Percentiles rank a stretch among this genome's conserved stretches.
Conservation (phyloP, 805 yeast genomes). For the Vanderwaltozyma verrucispora region DNA sequence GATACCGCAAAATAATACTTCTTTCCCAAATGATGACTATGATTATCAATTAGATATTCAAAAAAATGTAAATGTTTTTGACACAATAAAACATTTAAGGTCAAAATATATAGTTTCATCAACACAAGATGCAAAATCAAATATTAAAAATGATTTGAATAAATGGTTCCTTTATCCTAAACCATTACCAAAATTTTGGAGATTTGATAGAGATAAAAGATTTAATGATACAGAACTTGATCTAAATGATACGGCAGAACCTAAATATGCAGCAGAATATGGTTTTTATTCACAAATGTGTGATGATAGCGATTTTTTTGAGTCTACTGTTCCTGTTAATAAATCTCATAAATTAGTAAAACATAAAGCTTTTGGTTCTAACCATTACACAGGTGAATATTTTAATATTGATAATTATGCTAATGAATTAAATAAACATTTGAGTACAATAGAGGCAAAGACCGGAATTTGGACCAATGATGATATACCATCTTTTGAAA, state of each 20-base stretch:
- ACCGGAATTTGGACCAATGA: conserved; percentile 1
- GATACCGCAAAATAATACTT: no score
- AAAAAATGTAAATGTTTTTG: conserved; percentile 12
- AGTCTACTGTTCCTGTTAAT: conserved; percentile 3
- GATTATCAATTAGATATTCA: background rate
- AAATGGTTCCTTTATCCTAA: conserved; percentile 78
- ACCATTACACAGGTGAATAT: conserved; percentile 27
- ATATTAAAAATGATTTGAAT: conserved; percentile 56
- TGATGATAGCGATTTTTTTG: conserved; percentile 3
- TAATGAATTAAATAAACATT: conserved; percentile 6
- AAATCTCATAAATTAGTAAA: background rate
- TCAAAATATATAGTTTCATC: conserved; percentile 56
- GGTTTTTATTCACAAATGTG: conserved; percentile 10
- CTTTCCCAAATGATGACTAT: conserved; percentile 17
- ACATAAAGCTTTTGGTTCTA: conserved; percentile 2
- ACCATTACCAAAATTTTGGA: conserved; percentile 42
- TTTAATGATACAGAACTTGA: conserved; percentile 9
- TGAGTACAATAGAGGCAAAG: background rate
- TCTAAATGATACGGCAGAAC: conserved; percentile 16
- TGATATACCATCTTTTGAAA: conserved; percentile 22
- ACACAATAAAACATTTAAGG: conserved; percentile 38
- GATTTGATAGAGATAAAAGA: conserved; percentile 26
- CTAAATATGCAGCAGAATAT: conserved; percentile 5
- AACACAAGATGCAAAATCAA: conserved; percentile 52
- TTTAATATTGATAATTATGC: conserved; percentile 26